A percentile compares a stretch with the other conserved stretches of the same genome.
Evolutionary conservation across 352 stramenopile genomes (phyloP).

Genomic region (Bremia lactucae): DNA sequence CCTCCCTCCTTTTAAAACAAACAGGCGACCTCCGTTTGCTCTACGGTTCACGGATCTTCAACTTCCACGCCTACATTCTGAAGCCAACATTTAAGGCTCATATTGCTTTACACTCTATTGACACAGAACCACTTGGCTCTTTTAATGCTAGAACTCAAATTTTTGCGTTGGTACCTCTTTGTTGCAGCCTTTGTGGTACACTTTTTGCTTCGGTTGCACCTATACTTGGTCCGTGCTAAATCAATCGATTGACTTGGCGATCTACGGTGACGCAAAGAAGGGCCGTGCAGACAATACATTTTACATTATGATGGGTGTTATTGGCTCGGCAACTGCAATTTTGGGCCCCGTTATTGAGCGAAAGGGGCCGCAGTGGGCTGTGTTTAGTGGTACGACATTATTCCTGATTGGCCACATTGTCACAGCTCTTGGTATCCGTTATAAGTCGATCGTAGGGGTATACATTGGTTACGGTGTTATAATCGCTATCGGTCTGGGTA

Average conservation of each 20-base stretch:
- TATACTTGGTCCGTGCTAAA: constrained; percentile 77
- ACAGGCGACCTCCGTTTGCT: too few species aligned
- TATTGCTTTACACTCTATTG: too few species aligned
- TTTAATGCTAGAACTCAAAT: constrained; percentile 18
- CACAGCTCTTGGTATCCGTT: constrained; percentile 36
- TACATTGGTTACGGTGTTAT: constrained; percentile 66
- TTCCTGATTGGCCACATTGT: constrained; percentile 48
- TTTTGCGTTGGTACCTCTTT: constrained; percentile 55
- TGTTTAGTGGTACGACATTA: constrained; percentile 35
- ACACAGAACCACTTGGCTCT: too few species aligned
- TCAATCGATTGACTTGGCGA: constrained; percentile 41
- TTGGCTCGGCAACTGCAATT: constrained; percentile 46
- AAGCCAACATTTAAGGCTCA: too few species aligned
- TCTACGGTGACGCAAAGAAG: constrained; percentile 37
- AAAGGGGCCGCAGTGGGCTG: constrained; percentile 36
- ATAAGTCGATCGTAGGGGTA: constrained; percentile 32
- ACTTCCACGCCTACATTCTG: too few species aligned
- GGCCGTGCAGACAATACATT: constrained; percentile 61
- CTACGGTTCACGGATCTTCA: too few species aligned
- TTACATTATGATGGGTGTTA: constrained; percentile 56
- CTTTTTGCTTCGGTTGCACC: constrained; percentile 62
- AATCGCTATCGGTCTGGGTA: constrained; percentile 45
- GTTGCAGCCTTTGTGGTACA: constrained; percentile 35
- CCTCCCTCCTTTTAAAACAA: too few species aligned
- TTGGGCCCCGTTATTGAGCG: constrained; percentile 64